Evolutionary conservation across 805 yeast genomes (phyloP), one percentile per base, ranked within the genome.

Genomic region (Wickerhamiella qilinensis): DNA sequence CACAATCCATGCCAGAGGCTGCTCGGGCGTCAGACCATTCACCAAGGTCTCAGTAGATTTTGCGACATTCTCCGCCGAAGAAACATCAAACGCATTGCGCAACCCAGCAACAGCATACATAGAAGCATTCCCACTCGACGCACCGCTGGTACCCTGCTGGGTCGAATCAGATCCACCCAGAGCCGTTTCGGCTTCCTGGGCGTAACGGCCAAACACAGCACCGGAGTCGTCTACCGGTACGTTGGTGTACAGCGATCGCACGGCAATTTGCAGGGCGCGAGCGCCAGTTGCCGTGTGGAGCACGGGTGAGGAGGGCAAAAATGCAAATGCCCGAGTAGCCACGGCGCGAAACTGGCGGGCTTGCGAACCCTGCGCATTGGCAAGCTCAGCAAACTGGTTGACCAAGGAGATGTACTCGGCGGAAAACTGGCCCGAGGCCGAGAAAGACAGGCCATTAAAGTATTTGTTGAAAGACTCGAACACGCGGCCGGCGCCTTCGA

Each of bases 381-480:
- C 46, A 20, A 42, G 22, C 24, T 35, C 19, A 7, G 31, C 11
- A 29, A 29, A n/a, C 15, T 29, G 31, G 7, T n/a, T n/a, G 15
- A 29, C 31, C 15, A 29, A 9, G 15, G 16, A n/a, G 17, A 11
- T 9, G 15, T 14, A 29, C 7, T n/a, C 31, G 16, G 12, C 15
- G 31, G 16, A 11, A n/a, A 29, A n/a, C 16, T 29, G 8, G 16
- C 16, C 17, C 12, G 12, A 83, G 30, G 85, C 85, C 22, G 71
- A 63, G 48, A 77, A 73, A 40, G 80, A 60, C 8, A 72, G 74
- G 14, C 70, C 72, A 45, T 77, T 80, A 39, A 79, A 67, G 33
- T 69, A 61, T 12, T 53, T 45, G 47, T 73, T 69, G 39, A 72
- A 68, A 12, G 52, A 46, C 14, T 38, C 42, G 39, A 59, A 62